phyloP scores from a whole-genome alignment of 495 filamentous ascomycete genomes.

The Staphylotrichum longicolle region DNA sequence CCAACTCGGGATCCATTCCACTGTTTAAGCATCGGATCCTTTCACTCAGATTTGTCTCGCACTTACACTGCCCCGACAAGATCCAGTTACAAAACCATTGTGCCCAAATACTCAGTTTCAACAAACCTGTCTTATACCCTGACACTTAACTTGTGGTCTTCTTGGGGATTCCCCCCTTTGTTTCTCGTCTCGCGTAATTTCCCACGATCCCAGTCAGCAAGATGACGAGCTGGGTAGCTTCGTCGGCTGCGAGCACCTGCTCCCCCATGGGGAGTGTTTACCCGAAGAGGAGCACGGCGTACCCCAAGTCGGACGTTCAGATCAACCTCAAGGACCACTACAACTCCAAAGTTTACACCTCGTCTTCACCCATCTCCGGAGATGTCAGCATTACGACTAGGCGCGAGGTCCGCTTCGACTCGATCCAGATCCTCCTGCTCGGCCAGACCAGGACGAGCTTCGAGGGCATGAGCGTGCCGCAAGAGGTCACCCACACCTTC shows the following conservation, averaged over 20 bases:
- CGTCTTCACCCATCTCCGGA: constrained; percentile 46
- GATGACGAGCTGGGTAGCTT: background rate
- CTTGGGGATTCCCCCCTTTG: background rate
- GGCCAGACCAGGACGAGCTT: constrained; percentile 54
- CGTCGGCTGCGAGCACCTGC: constrained; percentile 15
- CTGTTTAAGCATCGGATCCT: background rate
- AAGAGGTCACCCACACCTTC: constrained; percentile 57
- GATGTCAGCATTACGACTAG: constrained; percentile 56
- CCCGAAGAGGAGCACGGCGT: constrained; percentile 16
- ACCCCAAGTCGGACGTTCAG: constrained; percentile 38
- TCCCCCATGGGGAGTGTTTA: constrained; percentile 1
- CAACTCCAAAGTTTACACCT: constrained; percentile 50
- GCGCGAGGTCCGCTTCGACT: constrained; percentile 70
- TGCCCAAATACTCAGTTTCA: background rate
- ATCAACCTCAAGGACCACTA: constrained; percentile 49
- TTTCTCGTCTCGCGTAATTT: background rate
- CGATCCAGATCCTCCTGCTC: constrained; percentile 76
- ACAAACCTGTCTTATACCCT: background rate
- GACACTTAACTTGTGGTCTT: too few relatives aligned
- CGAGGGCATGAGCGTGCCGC: constrained; percentile 43
- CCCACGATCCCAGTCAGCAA: background rate
- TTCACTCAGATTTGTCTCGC: background rate
- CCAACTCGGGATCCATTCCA: background rate
- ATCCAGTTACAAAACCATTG: too few relatives aligned
- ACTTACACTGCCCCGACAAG: background rate